These are phyloP conservation scores for Krasilnikovozyma curviuscula DNA, from an alignment of 768 basidiomycete species.

Conservation along the genomic window DNA sequence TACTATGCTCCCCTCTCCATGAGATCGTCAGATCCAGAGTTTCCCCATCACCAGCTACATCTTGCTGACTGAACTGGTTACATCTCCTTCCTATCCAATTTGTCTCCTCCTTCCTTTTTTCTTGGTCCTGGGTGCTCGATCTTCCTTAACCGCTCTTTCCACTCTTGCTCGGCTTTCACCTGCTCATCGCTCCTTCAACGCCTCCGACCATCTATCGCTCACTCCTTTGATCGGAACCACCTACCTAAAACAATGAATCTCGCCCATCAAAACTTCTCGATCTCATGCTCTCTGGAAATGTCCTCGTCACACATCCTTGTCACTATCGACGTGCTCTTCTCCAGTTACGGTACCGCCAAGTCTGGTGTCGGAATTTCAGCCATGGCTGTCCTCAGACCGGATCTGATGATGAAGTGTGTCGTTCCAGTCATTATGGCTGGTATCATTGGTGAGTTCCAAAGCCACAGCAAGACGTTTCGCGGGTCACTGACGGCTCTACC, in stretches of 20 bases:
- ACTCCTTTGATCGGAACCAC: neutral
- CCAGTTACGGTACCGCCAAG: conserved; percentile 97
- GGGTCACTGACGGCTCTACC: neutral
- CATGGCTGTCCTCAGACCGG: conserved; percentile 91
- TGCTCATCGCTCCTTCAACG: conserved; percentile 10
- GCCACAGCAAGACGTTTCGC: too few species aligned
- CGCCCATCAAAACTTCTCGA: neutral
- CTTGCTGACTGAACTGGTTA: too few species aligned
- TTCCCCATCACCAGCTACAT: too few species aligned
- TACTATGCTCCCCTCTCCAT: neutral
- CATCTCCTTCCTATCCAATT: too few species aligned
- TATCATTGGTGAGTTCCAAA: conserved; percentile 73
- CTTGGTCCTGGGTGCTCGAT: neutral
- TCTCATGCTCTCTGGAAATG: neutral
- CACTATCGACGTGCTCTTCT: too few species aligned
- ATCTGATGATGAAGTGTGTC: conserved; percentile 73
- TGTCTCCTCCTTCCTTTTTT: neutral
- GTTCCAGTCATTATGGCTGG: conserved; percentile 99
- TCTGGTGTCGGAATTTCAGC: conserved; percentile 90
- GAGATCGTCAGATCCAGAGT: too few species aligned
- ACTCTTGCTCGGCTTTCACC: neutral
- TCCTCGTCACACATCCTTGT: too few species aligned
- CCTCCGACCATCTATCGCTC: neutral
- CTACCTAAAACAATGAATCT: neutral
- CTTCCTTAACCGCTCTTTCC: neutral